Evolutionary conservation across 2,329 filamentous ascomycete species (phyloP).

Genomic region (Chaetothyriales sp.): DNA sequence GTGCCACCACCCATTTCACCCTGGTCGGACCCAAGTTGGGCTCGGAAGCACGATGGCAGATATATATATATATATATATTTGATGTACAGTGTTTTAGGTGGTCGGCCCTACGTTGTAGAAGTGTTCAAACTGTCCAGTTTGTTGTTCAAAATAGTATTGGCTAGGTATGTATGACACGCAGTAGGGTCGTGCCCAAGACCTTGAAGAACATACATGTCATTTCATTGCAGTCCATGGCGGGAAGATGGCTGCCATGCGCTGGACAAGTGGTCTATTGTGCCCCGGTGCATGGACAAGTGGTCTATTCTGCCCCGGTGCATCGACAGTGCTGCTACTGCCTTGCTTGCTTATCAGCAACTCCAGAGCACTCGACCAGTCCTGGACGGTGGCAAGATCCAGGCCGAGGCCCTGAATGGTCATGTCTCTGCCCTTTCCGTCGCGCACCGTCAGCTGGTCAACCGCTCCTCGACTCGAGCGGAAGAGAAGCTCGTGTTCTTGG

Average conservation of each 20-base stretch:
- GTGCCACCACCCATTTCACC: background rate
- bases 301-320: background rate
- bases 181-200: too few species aligned
- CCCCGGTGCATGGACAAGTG: too few species aligned
- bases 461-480: constrained; percentile 11
- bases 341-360: background rate
- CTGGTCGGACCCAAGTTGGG: background rate
- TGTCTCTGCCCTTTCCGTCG: background rate
- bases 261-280: background rate
- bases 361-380: background rate
- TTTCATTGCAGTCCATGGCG: background rate
- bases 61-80: background rate
- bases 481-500: constrained; percentile 6
- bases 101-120: background rate
- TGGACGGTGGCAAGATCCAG: background rate
- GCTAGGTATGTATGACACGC: too few species aligned
- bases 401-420: background rate
- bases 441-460: constrained; percentile 4
- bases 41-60: background rate
- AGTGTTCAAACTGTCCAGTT: background rate
- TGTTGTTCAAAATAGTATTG: background rate
- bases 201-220: too few species aligned
- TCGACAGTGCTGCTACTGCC: too few species aligned
- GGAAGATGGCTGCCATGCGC: background rate
- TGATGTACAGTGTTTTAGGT: background rate